Evolutionary conservation across 345 rosid species (phyloP).

Genomic region (Barbarea vulgaris): DNA sequence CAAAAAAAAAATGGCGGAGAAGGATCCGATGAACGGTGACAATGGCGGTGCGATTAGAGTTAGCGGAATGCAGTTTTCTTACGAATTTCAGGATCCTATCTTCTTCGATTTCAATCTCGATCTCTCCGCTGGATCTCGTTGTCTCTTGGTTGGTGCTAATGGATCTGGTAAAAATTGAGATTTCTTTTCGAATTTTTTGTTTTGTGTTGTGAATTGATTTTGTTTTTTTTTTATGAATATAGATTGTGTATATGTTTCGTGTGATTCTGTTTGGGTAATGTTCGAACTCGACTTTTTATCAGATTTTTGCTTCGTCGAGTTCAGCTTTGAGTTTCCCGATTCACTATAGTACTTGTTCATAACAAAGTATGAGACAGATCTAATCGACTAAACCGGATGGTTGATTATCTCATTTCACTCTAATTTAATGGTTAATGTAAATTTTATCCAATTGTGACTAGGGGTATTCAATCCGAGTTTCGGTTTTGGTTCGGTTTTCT

Average conservation of each 20-base stretch:
- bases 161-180: constrained; percentile 70
- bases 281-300: not conserved
- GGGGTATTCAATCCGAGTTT: not conserved
- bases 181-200: not conserved
- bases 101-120: constrained; percentile 76
- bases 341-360: not conserved
- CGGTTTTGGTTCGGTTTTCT: not conserved
- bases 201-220: not conserved
- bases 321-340: not conserved
- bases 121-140: constrained; percentile 80
- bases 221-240: not conserved
- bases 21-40: constrained; percentile 20
- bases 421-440: not conserved
- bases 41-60: constrained; percentile 55
- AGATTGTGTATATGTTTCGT: not conserved
- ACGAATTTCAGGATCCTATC: constrained; percentile 61
- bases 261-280: not conserved
- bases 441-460: not conserved
- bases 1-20: constrained; percentile 50
- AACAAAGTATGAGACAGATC: not conserved
- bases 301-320: not conserved
- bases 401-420: not conserved
- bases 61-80: constrained; percentile 82
- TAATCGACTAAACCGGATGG: not conserved
- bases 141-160: constrained; percentile 93